Conservation (phyloP, 139 green algal species). For the Coccomyxa sp. region DNA sequence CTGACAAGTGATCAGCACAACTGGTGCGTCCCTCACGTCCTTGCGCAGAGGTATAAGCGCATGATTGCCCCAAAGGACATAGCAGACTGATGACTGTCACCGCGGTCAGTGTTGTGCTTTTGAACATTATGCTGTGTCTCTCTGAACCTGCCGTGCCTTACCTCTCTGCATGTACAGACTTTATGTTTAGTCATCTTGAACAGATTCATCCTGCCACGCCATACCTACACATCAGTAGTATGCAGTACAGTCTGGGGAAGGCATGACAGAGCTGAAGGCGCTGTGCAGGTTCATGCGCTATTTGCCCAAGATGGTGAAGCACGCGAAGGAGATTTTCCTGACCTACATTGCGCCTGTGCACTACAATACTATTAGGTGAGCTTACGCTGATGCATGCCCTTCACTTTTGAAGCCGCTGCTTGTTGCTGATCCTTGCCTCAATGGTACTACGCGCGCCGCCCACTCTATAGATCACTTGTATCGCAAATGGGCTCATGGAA, state of each 20-base stretch:
- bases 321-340: constrained; percentile 57
- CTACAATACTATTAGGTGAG: constrained; percentile 61
- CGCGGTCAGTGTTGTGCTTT: too few relatives aligned
- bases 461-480: neutral
- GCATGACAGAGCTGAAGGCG: too few relatives aligned
- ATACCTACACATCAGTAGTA: neutral
- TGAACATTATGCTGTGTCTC: too few relatives aligned
- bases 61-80: too few relatives aligned
- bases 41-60: too few relatives aligned
- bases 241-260: too few relatives aligned
- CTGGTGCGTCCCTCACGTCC: constrained; percentile 40
- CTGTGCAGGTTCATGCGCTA: constrained; percentile 52
- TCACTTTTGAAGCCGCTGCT: neutral
- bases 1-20: constrained; percentile 51
- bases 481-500: neutral
- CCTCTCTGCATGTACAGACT: too few relatives aligned
- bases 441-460: neutral
- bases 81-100: too few relatives aligned
- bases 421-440: neutral
- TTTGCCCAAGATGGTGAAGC: constrained; percentile 24
- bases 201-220: neutral
- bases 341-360: constrained; percentile 61
- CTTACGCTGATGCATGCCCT: neutral
- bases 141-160: too few relatives aligned
- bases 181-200: neutral